phyloP scores from a whole-genome alignment of 176 grass and related monocot species.

The Musa schizocarpa region DNA sequence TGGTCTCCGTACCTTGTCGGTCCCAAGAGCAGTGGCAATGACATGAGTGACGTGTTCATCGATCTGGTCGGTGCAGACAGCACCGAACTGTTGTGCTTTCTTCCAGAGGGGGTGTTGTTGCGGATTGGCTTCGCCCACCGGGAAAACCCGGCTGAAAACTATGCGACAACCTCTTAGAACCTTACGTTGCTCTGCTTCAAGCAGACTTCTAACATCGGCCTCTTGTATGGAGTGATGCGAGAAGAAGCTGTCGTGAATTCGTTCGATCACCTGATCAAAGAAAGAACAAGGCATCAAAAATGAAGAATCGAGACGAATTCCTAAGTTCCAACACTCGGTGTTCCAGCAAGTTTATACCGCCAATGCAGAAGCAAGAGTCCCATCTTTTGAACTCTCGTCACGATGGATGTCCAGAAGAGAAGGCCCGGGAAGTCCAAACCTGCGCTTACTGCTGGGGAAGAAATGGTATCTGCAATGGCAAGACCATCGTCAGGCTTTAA shows the following conservation, averaged over 20 bases:
- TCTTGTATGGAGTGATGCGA: constrained; percentile 63
- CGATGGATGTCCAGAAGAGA: constrained; percentile 85
- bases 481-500: not conserved
- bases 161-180: constrained; percentile 64
- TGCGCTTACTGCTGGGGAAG: constrained; percentile 89
- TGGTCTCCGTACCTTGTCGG: constrained; percentile 44
- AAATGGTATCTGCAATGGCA: constrained; percentile 65
- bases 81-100: constrained; percentile 83
- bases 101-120: constrained; percentile 81
- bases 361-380: constrained; percentile 77
- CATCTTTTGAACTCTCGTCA: constrained; percentile 85
- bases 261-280: constrained; percentile 66
- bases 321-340: not conserved
- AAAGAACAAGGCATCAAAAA: constrained; percentile 3
- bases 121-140: constrained; percentile 55
- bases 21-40: constrained; percentile 72
- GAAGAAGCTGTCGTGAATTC: constrained; percentile 70
- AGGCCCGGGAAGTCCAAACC: constrained; percentile 80
- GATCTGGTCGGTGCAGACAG: constrained; percentile 56
- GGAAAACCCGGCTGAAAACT: constrained; percentile 83
- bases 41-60: constrained; percentile 83
- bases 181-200: constrained; percentile 71
- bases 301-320: not conserved
- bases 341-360: constrained; percentile 26
- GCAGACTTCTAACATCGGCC: constrained; percentile 77